Base-by-base conservation (phyloP, 495 filamentous ascomycete species). In the Glonium stellatum region DNA sequence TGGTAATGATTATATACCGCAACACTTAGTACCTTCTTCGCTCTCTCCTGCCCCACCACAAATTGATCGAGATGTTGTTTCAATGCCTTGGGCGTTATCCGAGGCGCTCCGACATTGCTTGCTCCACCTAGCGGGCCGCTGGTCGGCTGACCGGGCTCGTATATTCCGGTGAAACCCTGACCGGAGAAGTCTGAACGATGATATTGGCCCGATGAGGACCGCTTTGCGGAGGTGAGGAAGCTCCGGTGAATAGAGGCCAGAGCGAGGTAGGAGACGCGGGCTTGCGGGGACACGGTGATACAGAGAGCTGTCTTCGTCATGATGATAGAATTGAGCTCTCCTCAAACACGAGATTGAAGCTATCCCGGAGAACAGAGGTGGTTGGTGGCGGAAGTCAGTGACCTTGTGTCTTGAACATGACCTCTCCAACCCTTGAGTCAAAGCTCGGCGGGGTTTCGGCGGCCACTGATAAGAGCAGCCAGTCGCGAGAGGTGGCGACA, bases 1-100 rank as follows among this genome's bases (percentile, higher is more conserved):
- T 95, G 91, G 70, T 96, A 97, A 68, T 98, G 93, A 75, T 97
- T 96, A 73, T 90, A 97, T n/a, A 98, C 88, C 3, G 92, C 90
- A 11, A 91, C 87, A 63, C 89, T 92, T 54, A 97, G 80, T 23
- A 91, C 87, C 71, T 93, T 93, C 80, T 97, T 98, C n/a, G 93
- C 89, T 52, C 89, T 85, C 65, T 95, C 88, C 70, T 98, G 93
- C 22, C 95, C 95, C 5, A 98, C 92, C 6, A 98, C 92, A 71
- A 90, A 97, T 69, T 92, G 87, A 69, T 98, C 95, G 11, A 97
- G 83, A 69, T 96, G 88, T 64, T 89, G 81, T 74, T 97, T 97
- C 64, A 98, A 77, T 59, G 84, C 77, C 59, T 80, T 83, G 3
- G 89, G 90, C n/a, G 90, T 95, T 59, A 95, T 72, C 15, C 66